Conservation (phyloP, 2,329 filamentous ascomycete genomes). For the Alternaria arbusti region DNA sequence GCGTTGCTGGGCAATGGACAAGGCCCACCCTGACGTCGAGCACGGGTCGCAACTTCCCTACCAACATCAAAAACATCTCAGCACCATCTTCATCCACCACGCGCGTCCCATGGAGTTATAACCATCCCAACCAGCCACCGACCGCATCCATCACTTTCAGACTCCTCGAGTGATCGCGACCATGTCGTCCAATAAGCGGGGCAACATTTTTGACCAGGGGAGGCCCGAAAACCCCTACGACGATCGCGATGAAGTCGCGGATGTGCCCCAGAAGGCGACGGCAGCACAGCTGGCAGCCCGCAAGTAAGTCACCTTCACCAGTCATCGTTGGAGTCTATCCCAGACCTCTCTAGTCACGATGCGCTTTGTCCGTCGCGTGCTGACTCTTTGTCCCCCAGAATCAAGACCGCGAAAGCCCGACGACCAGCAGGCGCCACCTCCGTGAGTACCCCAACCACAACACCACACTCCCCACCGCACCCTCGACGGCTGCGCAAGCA, state of each 20-base stretch:
- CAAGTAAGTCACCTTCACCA: slow-evolving; percentile 56
- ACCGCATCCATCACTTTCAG: slow-evolving; percentile 13
- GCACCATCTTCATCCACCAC: slow-evolving; percentile 4
- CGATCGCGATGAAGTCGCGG: slow-evolving; percentile 46
- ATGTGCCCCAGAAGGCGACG: slow-evolving; percentile 58
- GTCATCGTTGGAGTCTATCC: not conserved
- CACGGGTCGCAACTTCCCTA: slow-evolving; percentile 14
- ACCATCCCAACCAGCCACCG: slow-evolving; percentile 2
- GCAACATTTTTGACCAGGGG: slow-evolving; percentile 37
- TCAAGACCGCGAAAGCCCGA: slow-evolving; percentile 36
- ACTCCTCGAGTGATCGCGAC: slow-evolving; percentile 20
- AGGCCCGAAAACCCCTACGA: slow-evolving; percentile 35
- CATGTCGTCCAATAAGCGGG: slow-evolving; percentile 40
- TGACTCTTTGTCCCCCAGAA: slow-evolving; percentile 30
- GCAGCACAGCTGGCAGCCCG: slow-evolving; percentile 61
- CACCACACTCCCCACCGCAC: slow-evolving; percentile 5
- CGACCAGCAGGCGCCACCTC: slow-evolving; percentile 31
- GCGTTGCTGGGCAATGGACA: slow-evolving; percentile 15
- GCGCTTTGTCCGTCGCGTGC: slow-evolving; percentile 14
- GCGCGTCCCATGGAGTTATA: slow-evolving; percentile 16
- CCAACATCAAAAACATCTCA: slow-evolving; percentile 17
- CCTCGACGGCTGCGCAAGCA: slow-evolving; percentile 6
- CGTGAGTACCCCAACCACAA: slow-evolving; percentile 30
- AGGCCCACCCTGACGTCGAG: slow-evolving; percentile 15
- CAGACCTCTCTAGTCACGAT: not conserved